Conservation (phyloP, 257 asterid genomes). For the Verbascum thapsus region DNA sequence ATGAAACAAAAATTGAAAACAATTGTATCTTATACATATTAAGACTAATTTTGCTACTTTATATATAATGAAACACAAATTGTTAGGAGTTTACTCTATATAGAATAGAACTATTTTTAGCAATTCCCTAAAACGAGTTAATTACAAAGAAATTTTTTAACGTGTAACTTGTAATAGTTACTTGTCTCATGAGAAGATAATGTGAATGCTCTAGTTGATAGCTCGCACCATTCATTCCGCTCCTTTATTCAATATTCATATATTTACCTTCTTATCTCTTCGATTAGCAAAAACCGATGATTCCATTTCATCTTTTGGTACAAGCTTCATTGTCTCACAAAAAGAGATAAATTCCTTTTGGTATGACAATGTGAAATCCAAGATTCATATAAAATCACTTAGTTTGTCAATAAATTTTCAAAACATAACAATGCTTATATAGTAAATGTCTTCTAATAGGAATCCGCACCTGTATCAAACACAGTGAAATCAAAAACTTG, state of each 20-base stretch:
- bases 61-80: no score
- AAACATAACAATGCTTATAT: neutral
- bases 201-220: constrained; percentile 93
- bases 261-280: constrained; percentile 81
- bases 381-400: constrained; percentile 12
- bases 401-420: constrained; percentile 8
- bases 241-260: constrained; percentile 55
- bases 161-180: no score
- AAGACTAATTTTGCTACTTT: no score
- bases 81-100: no score
- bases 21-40: no score
- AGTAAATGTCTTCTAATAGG: neutral
- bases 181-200: constrained; percentile 80
- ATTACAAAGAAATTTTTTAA: no score
- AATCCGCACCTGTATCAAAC: constrained; percentile 69
- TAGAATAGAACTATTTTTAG: no score
- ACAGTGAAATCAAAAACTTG: constrained; percentile 66
- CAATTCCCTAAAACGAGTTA: no score
- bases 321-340: constrained; percentile 93
- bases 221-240: constrained; percentile 90
- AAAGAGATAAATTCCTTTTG: constrained; percentile 78
- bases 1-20: no score
- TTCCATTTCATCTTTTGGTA: constrained; percentile 77
- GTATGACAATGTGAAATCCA: constrained; percentile 26
- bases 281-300: constrained; percentile 54